Evolutionary conservation across 2,329 filamentous ascomycete genomes (phyloP).

Genomic region (Microdochium paspali): DNA sequence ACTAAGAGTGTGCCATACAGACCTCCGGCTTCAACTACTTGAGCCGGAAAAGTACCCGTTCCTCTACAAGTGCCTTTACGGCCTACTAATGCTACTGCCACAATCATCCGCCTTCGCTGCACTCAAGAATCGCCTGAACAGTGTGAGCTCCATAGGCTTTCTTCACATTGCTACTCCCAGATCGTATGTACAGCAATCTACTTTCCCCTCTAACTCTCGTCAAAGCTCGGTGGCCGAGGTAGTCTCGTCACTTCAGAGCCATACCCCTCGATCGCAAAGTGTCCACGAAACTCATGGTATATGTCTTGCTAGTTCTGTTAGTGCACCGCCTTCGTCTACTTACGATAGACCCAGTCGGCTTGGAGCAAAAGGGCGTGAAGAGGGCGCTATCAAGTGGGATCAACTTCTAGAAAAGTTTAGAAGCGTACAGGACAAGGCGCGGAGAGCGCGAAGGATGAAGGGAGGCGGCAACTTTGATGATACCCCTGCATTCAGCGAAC

Average conservation of each 20-base stretch:
- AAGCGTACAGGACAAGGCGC: constrained; percentile 76
- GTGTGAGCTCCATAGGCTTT: constrained; percentile 93
- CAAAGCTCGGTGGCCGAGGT: constrained; percentile 23
- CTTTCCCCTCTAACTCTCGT: constrained; percentile 14
- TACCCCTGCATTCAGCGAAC: constrained; percentile 29
- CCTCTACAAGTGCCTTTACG: constrained; percentile 95
- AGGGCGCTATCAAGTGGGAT: constrained; percentile 78
- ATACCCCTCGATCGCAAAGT: constrained; percentile 17
- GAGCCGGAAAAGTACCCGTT: constrained; percentile 94
- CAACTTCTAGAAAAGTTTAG: constrained; percentile 94
- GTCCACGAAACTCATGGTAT: constrained; percentile 24
- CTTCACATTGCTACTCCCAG: constrained; percentile 66
- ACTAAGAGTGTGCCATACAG: constrained; percentile 33
- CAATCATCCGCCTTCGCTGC: constrained; percentile 96
- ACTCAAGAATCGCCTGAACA: constrained; percentile 91
- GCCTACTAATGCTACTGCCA: constrained; percentile 93
- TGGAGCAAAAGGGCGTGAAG: constrained; percentile 60
- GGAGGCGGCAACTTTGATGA: constrained; percentile 41
- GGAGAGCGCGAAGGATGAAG: constrained; percentile 55
- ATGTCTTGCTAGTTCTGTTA: constrained; percentile 27
- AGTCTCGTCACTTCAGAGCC: constrained; percentile 16
- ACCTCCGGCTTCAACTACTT: constrained; percentile 85
- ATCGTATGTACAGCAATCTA: constrained; percentile 48
- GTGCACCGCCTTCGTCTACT: constrained; percentile 39
- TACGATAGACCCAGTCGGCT: constrained; percentile 70